Percentiles rank a stretch among this genome's conserved stretches.
These are phyloP conservation scores for Hypoxylon sp. DNA, from an alignment of 2,329 filamentous ascomycete genomes.

Conservation along the genomic window DNA sequence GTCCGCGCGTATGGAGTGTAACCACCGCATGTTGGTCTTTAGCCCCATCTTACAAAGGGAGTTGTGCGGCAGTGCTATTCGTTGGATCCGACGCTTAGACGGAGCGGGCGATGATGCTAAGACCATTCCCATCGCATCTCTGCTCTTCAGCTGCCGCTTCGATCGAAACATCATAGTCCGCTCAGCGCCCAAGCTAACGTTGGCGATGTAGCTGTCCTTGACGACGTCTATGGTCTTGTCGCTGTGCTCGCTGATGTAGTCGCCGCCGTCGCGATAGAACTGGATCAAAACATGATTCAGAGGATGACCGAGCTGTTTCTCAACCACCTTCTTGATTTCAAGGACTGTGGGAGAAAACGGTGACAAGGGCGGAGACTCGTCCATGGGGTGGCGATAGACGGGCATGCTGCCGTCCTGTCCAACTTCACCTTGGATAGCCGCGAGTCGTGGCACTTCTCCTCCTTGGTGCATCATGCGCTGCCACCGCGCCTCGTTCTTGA, in stretches of 20 bases:
- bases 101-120: slow-evolving; percentile 33
- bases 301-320: slow-evolving; percentile 76
- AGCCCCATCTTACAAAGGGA: slow-evolving; percentile 86
- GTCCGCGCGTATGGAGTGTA: slow-evolving; percentile 91
- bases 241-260: slow-evolving; percentile 95
- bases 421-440: slow-evolving; percentile 84
- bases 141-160: slow-evolving; percentile 63
- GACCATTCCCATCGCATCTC: slow-evolving; percentile 30
- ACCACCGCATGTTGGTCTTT: slow-evolving; percentile 82
- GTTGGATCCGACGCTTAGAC: slow-evolving; percentile 65
- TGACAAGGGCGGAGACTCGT: slow-evolving; percentile 81
- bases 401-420: slow-evolving; percentile 76
- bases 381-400: slow-evolving; percentile 93
- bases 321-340: slow-evolving; percentile 71
- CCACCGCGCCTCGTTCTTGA: slow-evolving; percentile 83
- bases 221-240: slow-evolving; percentile 96
- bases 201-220: slow-evolving; percentile 82
- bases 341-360: slow-evolving; percentile 79
- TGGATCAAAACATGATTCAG: slow-evolving; percentile 95
- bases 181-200: slow-evolving; percentile 91
- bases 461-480: slow-evolving; percentile 92
- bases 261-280: slow-evolving; percentile 84
- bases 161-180: slow-evolving; percentile 89
- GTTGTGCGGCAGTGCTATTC: slow-evolving; percentile 82
- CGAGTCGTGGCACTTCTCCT: slow-evolving; percentile 88